Percentiles rank a stretch among this genome's conserved stretches.
These are phyloP conservation scores for Ceratocystis cubensis DNA, from an alignment of 2,329 filamentous ascomycete species.

Conservation along the genomic window DNA sequence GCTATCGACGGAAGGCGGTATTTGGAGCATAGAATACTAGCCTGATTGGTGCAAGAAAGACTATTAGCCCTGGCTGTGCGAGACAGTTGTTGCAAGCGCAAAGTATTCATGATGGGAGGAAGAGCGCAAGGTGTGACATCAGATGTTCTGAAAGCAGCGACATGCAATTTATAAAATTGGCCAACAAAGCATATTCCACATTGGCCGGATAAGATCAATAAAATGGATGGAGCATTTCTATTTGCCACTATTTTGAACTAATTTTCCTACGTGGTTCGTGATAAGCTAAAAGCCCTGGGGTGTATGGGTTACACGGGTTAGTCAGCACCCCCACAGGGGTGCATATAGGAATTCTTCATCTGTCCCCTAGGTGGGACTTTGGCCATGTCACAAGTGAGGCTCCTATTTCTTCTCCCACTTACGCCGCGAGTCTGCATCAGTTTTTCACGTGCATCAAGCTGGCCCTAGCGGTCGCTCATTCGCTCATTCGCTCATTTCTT, in stretches of 20 bases:
- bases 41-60: constrained; percentile 2
- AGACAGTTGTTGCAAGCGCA: not conserved
- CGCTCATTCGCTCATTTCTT: not conserved
- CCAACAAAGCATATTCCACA: not conserved
- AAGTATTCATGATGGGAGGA: not conserved
- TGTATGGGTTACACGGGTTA: not conserved
- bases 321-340: not conserved
- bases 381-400: not conserved
- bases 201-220: not conserved
- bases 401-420: constrained; percentile 6
- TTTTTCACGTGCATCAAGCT: not conserved
- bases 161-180: not conserved
- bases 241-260: not conserved
- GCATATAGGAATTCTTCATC: not conserved
- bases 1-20: not conserved
- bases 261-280: not conserved
- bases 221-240: too few relatives aligned
- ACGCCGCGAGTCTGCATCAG: not conserved
- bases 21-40: not conserved
- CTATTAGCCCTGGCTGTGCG: not conserved
- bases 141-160: not conserved
- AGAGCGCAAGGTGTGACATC: not conserved
- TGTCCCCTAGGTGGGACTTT: not conserved
- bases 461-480: constrained; percentile 8
- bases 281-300: not conserved